Evolutionary conservation across 306 rosid species (phyloP), one percentile per base, ranked within the genome.

Genomic region (Trichosanthes truncata): DNA sequence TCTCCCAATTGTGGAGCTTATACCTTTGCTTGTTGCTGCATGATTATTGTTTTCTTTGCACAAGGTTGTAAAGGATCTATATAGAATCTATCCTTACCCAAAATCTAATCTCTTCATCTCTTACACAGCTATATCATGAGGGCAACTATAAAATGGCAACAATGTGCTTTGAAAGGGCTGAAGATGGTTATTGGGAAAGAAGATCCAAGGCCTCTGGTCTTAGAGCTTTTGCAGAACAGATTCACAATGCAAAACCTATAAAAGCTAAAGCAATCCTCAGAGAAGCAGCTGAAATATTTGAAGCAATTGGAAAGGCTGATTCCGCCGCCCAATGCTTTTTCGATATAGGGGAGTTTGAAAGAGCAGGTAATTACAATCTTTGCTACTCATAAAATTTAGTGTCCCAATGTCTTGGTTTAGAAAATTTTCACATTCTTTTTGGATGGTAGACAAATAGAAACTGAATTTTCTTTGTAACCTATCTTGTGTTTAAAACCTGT

Each of bases 121-220:
- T 78, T 43, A 12, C 74, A 81, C 88, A 89, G 97, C 81, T 93
- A 9, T 91, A 82, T 79, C 52, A 85, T 35, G 93, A 89, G 83
- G 83, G 82, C 35, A 93, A 93, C 72, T 93, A 78, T 46, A 90
- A 86, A 86, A 88, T 84, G 90, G 96, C 96, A 29, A 91, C 93
- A 55, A 86, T 86, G 86, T 93, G 96, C 75, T 93, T 93, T 84
- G 92, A 89, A 82, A 89, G 87, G 84, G 97, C 93, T 26, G 84
- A 84, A 61, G 97, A 93, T 79, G 57, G 79, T 11, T 82, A 89
- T 38, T 93, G 97, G 96, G 96, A 93, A 82, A 85, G 78, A 67
- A 89, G 81, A 88, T 89, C 94, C 6, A 89, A 81, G 80, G 97
- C 94, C 53, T 60, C 91, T 8, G 96, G 90, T 35, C 94, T 89